Conservation (phyloP, 1,284 basidiomycete species). For the Ustilago esculenta region DNA sequence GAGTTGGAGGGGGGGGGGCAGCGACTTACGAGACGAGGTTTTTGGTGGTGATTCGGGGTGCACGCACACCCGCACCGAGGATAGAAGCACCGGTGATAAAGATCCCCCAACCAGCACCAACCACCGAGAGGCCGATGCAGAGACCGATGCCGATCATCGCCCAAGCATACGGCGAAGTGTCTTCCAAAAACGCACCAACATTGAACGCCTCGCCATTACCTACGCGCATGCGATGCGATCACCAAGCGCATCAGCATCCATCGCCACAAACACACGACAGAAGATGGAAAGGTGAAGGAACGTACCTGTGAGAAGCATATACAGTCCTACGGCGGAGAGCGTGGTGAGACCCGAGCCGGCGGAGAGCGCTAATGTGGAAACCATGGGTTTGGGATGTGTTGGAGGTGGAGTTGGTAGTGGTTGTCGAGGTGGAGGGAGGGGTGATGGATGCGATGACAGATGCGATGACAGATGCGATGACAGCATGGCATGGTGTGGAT, state of each 20-base stretch:
- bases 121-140: constrained; percentile 90
- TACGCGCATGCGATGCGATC: neutral
- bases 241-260: neutral
- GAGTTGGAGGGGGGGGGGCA: neutral
- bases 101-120: constrained; percentile 98
- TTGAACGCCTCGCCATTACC: constrained; percentile 54
- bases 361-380: constrained; percentile 37
- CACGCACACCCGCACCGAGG: constrained; percentile 91
- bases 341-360: constrained; percentile 23
- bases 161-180: constrained; percentile 93
- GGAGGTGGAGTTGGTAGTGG: too few species aligned
- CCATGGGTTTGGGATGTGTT: constrained; percentile 22
- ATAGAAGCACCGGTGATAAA: constrained; percentile 95
- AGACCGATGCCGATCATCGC: constrained; percentile 88
- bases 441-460: too few species aligned
- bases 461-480: too few species aligned
- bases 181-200: constrained; percentile 77
- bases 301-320: constrained; percentile 52
- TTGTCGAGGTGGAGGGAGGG: too few species aligned
- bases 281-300: neutral
- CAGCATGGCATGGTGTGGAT: too few species aligned
- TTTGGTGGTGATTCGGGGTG: constrained; percentile 95
- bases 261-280: neutral
- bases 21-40: constrained; percentile 87
- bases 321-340: constrained; percentile 39